Base-by-base conservation (phyloP, 495 filamentous ascomycete species). In the Xylaria curta region DNA sequence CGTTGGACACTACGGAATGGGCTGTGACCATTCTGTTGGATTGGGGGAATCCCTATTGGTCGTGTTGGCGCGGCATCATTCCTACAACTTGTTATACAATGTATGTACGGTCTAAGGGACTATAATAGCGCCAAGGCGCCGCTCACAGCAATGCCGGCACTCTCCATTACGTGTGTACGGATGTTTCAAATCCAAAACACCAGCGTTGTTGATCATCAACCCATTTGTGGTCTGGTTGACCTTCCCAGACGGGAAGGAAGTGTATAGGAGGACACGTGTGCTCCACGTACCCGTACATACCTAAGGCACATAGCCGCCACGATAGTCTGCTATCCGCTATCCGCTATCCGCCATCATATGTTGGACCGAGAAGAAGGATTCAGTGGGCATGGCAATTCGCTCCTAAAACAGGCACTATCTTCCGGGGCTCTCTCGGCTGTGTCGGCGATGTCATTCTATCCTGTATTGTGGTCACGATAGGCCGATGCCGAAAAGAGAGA, bases 131-230 rank as follows among this genome's bases (percentile, higher is more conserved):
- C 63, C 31, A 53, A 53, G 42, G 26, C 19, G 56, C 56, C 68
- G 58, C 53, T 53, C 58, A 24, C 54, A 53, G 51, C 64, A 38
- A 47, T 66, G 46, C 46, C 47, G 64, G 26, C 19, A 19, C 1
- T n/a, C 28, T 33, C 49, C 36, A 53, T 68, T 59, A 33, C 24
- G 3, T 44, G 38, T 44, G 60, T 63, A 8, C 60, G 60, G 36
- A 44, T 61, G 68, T 70, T 70, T 70, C 68, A 70, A 62, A 62
- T 63, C 68, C 58, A 53, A 70, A 70, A 70, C 68, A 70, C 44
- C 56, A 53, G 44, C 31, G 68, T 26, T 28, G 66, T 42, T 53
- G 68, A 70, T 70, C 68, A n/a, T 19, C 44, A 36, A 53, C 5
- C 24, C 17, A 26, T 69, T 12, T 59, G 54, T 60, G 58, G 3